Conservation (phyloP, 176 grass and related monocot species). For the Triticum timopheevii region DNA sequence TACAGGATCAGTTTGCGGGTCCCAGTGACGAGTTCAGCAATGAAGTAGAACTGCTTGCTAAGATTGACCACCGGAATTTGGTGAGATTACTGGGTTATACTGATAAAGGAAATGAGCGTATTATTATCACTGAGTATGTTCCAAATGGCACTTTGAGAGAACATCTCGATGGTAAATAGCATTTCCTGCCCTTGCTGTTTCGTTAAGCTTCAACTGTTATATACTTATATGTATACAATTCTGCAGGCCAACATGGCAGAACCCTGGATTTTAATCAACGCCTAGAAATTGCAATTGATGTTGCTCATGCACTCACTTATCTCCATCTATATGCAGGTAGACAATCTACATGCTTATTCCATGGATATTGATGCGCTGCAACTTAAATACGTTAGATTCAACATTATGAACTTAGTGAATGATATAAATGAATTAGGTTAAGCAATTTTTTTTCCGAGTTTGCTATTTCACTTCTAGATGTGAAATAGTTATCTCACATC, state of each 20-base stretch:
- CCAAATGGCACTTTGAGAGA: conserved; percentile 97
- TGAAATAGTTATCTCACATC: no score
- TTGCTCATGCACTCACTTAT: conserved; percentile 96
- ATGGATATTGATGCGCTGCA: conserved; percentile 6
- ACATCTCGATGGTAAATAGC: conserved; percentile 85
- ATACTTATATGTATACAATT: conserved; percentile 34
- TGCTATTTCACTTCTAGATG: no score
- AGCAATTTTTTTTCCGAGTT: background rate
- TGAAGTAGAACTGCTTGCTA: conserved; percentile 92
- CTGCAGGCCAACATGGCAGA: conserved; percentile 72
- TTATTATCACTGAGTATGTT: conserved; percentile 93
- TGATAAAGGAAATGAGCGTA: conserved; percentile 94
- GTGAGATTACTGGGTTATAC: conserved; percentile 89
- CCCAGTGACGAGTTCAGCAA: conserved; percentile 89
- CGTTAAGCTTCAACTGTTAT: conserved; percentile 16
- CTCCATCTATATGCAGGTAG: conserved; percentile 97
- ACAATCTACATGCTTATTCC: background rate
- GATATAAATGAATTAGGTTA: background rate
- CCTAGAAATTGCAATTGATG: conserved; percentile 94
- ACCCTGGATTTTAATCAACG: conserved; percentile 93
- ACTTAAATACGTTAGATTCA: background rate
- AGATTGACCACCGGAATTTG: conserved; percentile 97
- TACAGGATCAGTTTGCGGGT: conserved; percentile 80
- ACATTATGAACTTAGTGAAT: background rate
- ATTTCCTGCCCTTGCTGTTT: background rate